Base-by-base conservation (phyloP, 164 flowering plant species). In the Piper betle region DNA sequence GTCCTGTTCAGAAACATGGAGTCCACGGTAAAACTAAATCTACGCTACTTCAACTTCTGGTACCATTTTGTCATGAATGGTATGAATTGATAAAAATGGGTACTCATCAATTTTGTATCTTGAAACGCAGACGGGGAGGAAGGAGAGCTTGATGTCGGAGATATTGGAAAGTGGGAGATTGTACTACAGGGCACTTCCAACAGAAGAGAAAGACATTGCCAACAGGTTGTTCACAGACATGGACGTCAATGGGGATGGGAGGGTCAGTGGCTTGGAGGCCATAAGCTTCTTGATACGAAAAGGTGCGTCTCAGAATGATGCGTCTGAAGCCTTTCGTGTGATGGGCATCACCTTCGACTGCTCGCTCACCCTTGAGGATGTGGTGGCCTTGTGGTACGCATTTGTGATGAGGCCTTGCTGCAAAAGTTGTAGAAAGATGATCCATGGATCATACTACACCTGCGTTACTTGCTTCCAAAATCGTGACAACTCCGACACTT, bases 381-480 rank as follows among this genome's bases (percentile, higher is more conserved):
- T 61, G 33, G 55, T 61, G 41, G 64, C 64, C 43, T 2, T 61
- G 20, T 50, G 56, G 55, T 61, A 61, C 53, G 41, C 19, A 20
- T 16, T 50, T 18, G 64, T 61, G 42, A 50, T 52, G 56, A 15
- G 55, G 55, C 64, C 64, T 4, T 6, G 42, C 40, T 61, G 64
- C 8, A 10, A 61, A n/a, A 5, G 43, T 2, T 61, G 64, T 10
- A 61, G 6, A 25, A 2, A 4, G 18, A 61, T 52, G 56, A 61
- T 61, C 64, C 48, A 7, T 4, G 56, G 64, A 17, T 50, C 41
- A 37, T 61, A 38, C 43, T 61, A 61, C 25, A n/a, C 5, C n/a
- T 61, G 64, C 18, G 55, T 52, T 15, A 0, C 19, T 3, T 61
- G 64, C 55, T 37, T 48, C 63, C 13, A 52, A 19, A 37, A 61